Evolutionary conservation across 768 basidiomycete genomes (phyloP), one percentile per base, ranked within the genome.

Genomic region (Porpolomopsis calyptriformis): DNA sequence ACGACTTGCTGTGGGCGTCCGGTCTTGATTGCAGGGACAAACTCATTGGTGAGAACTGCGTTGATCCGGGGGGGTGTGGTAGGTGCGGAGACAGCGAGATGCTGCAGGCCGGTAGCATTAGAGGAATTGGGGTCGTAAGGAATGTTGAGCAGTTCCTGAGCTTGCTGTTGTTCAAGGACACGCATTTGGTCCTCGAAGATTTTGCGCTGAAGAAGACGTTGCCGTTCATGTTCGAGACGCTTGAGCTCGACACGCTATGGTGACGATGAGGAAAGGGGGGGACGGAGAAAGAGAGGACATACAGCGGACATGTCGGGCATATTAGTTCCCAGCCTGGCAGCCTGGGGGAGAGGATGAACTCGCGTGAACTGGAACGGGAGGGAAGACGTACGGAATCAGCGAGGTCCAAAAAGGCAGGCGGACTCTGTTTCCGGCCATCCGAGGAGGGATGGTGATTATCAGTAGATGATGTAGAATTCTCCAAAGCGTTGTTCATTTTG

Each of bases 141-240:
- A 55, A 89, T 73, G 53, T 64, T 76, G 57, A 92, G 78, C 31
- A 91, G 73, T 60, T 91, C 87, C 53, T 85, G 82, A 10, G 80
- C 81, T 65, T 98, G 93, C 62, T 90, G 82, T 52, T 85, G 82
- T 67, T 97, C 92, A 52, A 98, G 76, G 45, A 74, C 80, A 46
- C 85, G 83, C 93, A 96, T 96, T 67, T 96, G 91, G 56, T 94
- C 89, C 65, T 98, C 93, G 63, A 97, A 98, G 57, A 88, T 66
- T 64, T 81, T 85, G 60, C 91, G 82, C 61, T 94, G 92, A 35
- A 87, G 61, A 31, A 68, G 68, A 51, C 92, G 88, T 65, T 92
- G 88, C 43, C 87, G 81, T 64, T 96, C 91, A 59, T 97, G 90
- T 63, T 92, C 82, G 52, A 86, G 67, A 54, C 91, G 85, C 62